Evolutionary conservation across 2,329 filamentous ascomycete genomes (phyloP), one percentile per base, ranked within the genome.

Genomic region (Colletotrichum agaves): DNA sequence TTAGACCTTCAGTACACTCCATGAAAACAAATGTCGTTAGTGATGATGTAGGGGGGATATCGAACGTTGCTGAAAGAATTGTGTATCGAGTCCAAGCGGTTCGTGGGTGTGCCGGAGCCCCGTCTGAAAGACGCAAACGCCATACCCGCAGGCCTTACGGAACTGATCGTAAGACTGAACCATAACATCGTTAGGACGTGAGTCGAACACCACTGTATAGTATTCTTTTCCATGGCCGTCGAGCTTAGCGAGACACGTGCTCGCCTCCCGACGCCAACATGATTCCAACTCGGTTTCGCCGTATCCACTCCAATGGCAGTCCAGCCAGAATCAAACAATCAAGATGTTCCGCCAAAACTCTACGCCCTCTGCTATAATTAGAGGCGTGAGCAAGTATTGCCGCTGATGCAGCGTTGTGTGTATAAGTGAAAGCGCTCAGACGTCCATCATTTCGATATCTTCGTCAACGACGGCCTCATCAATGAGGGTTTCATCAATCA

Each of bases 401-500:
- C 60, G 44, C 39, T 7, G 44, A n/a, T 21, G 39, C 33, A 55
- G 60, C 61, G 57, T 41, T 8, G 10, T 43, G 31, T 55, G 21
- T 55, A 64, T 70, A 73, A 67, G 72, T 72, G 41, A 55, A 60
- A 55, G 60, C 19, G 23, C 69, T 78, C 80, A 88, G 60, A 86
- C 85, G 71, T 87, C 87, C 15, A 81, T 87, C 87, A 89, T 89
- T 74, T 88, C 86, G 4, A 85, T 87, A 70, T 89, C 87, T 41
- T 77, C 70, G 27, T 75, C 77, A 19, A 73, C 47, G 15, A 67
- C 50, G 21, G 64, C 21, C 23, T 61, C 70, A 23, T 75, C 77
- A 17, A 73, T 50, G 12, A 67, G 52, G 19, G 65, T 19, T 41
- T 61, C 65, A 57, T 81, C 78, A n/a, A 70, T 70, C 52, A 64